Evolutionary conservation across 129 eudicot genomes (phyloP), one percentile per base, ranked within the genome.

Genomic region (Tagetes erecta): DNA sequence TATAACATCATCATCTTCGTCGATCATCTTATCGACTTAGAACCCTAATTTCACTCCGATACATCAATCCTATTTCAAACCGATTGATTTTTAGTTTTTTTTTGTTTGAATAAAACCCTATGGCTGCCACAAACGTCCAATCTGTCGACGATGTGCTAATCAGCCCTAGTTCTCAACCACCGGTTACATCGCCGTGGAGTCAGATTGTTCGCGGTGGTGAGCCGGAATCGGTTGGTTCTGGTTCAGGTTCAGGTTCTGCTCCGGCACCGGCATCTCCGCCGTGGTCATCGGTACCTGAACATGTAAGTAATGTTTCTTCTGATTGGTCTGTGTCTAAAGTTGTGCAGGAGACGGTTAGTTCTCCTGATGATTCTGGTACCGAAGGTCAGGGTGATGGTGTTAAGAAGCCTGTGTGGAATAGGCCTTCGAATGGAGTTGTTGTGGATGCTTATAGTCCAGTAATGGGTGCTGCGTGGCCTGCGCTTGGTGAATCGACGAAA

Each of bases 381-480:
- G 80, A 80, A 39, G 66, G 70, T 11, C 70, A 58, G 71, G 57
- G 31, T 46, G 80, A 67, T 59, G 76, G 81, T 77, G 58, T 77
- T 71, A 84, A 85, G 81, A 89, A 89, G 80, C 88, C 88, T 5
- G 98, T 73, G 37, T 92, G 96, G 98, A 87, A 83, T 40, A 89
- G 83, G 80, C 89, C 96, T 3, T 80, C 89, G 0, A 85, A 80
- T 76, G 90, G 87, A 40, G 84, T 72, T 38, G 80, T 44, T 38
- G 80, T 44, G 45, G 85, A 68, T 64, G 86, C 73, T 42, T 75
- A 83, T 14, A 81, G 84, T 49, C 95, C 86, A 2, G 88, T 92
- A 80, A 92, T 86, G 50, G 91, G 89, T 1, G 82, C 80, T 0
- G 83, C 90, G 39, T 92, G 98, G 98, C 98, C 96, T 45, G 91